These are phyloP conservation scores for Chalciporus chontae DNA, from an alignment of 768 basidiomycete species.

Conservation along the genomic window DNA sequence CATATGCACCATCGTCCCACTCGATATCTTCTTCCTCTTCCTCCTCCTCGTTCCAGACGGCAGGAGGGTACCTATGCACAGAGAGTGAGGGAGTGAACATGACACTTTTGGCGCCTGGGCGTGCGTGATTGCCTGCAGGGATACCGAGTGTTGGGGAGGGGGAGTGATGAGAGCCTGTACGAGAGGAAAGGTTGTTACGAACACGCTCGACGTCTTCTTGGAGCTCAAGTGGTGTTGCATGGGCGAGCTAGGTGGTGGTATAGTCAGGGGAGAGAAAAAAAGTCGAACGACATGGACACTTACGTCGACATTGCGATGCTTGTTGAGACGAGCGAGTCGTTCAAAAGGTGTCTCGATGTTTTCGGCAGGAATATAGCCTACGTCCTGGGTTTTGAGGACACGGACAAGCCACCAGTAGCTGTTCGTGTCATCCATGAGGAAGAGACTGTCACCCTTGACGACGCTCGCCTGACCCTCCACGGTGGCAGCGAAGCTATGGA, in stretches of 20 bases:
- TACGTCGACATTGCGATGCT: conserved; percentile 96
- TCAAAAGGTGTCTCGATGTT: conserved; percentile 99
- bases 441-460: conserved; percentile 94
- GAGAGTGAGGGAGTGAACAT: conserved; percentile 67
- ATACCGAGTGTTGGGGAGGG: conserved; percentile 45
- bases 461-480: conserved; percentile 99
- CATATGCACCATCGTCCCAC: conserved; percentile 64
- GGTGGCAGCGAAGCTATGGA: conserved; percentile 95
- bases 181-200: conserved; percentile 47
- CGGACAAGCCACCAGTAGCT: conserved; percentile 99
- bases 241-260: conserved; percentile 25
- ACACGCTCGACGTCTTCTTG: conserved; percentile 56
- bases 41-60: conserved; percentile 80
- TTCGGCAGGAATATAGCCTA: conserved; percentile 98
- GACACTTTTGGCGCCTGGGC: conserved; percentile 46
- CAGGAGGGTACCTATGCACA: conserved; percentile 75
- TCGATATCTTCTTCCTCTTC: conserved; percentile 51
- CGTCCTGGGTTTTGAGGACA: conserved; percentile 97
- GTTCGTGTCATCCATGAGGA: conserved; percentile 97
- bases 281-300: conserved; percentile 27
- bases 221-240: conserved; percentile 47
- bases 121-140: conserved; percentile 22
- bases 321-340: conserved; percentile 90
- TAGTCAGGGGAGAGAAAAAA: not conserved
- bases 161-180: conserved; percentile 45